Evolutionary conservation across 2,329 filamentous ascomycete species (phyloP).

Genomic region (Trichoderma aggressivum): DNA sequence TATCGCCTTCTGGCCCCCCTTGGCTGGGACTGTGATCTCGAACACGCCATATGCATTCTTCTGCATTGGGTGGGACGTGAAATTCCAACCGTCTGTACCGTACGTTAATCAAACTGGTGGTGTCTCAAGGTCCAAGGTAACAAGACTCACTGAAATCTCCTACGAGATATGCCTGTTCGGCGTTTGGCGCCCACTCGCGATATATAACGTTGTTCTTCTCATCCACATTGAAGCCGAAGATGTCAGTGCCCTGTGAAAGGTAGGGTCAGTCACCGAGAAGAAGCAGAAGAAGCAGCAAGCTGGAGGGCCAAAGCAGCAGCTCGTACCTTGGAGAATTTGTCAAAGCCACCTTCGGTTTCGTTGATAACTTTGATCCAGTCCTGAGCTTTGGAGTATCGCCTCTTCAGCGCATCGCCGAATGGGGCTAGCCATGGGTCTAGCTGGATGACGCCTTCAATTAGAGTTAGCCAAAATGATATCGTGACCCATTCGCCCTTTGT

Average conservation of each 20-base stretch:
- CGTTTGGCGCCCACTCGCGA: slow-evolving; percentile 95
- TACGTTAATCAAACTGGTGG: slow-evolving; percentile 28
- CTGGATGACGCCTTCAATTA: slow-evolving; percentile 67
- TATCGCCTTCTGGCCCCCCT: slow-evolving; percentile 72
- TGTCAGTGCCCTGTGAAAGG: slow-evolving; percentile 69
- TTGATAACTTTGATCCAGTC: slow-evolving; percentile 84
- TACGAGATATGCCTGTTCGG: slow-evolving; percentile 76
- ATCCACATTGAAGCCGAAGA: slow-evolving; percentile 79
- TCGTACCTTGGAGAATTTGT: slow-evolving; percentile 78
- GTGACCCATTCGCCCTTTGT: background rate
- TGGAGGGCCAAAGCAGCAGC: too few relatives aligned
- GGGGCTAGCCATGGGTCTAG: slow-evolving; percentile 88
- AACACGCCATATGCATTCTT: slow-evolving; percentile 84
- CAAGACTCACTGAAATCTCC: slow-evolving; percentile 83
- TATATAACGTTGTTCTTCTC: slow-evolving; percentile 83
- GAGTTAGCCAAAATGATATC: slow-evolving; percentile 11
- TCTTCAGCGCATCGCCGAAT: slow-evolving; percentile 72
- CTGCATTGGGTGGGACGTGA: slow-evolving; percentile 79
- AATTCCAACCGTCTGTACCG: slow-evolving; percentile 74
- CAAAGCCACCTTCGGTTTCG: slow-evolving; percentile 79
- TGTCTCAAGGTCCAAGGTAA: background rate
- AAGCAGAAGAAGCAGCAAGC: slow-evolving; percentile 22
- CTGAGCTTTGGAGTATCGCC: slow-evolving; percentile 74
- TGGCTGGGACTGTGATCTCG: slow-evolving; percentile 72
- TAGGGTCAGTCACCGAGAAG: slow-evolving; percentile 10